Base-by-base conservation (phyloP, 306 rosid genomes). In the Hippophae rhamnoides region DNA sequence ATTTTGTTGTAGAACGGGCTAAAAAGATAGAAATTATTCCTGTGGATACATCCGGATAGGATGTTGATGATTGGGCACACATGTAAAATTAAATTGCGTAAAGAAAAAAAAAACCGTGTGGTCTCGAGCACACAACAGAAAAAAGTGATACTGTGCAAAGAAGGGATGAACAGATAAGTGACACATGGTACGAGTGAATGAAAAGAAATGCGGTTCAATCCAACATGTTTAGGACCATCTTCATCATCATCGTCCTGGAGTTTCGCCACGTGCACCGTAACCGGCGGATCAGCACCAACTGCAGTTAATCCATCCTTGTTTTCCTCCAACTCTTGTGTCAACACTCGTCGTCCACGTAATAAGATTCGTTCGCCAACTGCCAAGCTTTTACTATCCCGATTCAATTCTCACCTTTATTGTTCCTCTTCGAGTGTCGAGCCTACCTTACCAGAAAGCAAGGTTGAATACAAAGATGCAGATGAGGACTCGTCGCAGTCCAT, bases 391-490 rank as follows among this genome's bases (percentile, higher is more conserved):
- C 51, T 38, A 18, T 55, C 48, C 43, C 38, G 26, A 11, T 58
- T 46, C 53, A 47, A 9, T 5, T 56, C 62, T 40, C 64, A 58
- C 54, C 47, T 67, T 45, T 46, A n/a, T 10, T 58, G 61, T 6
- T 76, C 80, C 58, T 73, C 84, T 10, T 56, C 70, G 2, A 40
- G 23, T 52, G 71, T 71, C 49, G 62, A 82, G 13, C 54, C 76
- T 46, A 23, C 68, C 45, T 23, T 38, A 60, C 47, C 58, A 44
- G 10, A 7, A 27, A 18, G 10, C 6, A 60, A 23, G 4, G 70
- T 38, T 6, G 70, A 62, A 2, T 66, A 55, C 7, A 62, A 57
- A 3, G 27, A 63, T 10, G 60, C 14, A 9, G 63, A 49, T 44
- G 44, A 50, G 10, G 42, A 9, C 8, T 63, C 7, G 5, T 40